Evolutionary conservation across 352 stramenopile genomes (phyloP).

Genomic region (Phytophthora citricola): DNA sequence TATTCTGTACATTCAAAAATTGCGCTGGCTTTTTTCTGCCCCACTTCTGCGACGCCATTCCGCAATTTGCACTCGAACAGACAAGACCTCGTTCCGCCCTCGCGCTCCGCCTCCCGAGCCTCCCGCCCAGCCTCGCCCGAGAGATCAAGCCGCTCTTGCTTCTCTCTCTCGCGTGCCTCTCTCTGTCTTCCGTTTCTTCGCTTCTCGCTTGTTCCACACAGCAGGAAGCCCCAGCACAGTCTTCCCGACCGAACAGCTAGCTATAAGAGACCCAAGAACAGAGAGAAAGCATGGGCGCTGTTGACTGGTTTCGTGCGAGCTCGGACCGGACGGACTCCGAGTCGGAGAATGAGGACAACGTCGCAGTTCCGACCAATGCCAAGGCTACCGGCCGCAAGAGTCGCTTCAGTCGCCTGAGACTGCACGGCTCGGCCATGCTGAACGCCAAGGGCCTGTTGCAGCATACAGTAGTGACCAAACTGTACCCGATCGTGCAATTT

Average conservation of each 20-base stretch:
- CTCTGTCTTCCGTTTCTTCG: constrained; percentile 18
- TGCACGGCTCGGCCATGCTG: constrained; percentile 51
- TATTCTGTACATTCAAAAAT: too few species aligned
- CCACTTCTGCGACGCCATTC: constrained; percentile 29
- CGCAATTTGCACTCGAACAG: constrained; percentile 29
- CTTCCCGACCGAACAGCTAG: neutral
- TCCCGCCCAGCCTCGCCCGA: constrained; percentile 12
- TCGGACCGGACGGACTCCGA: constrained; percentile 13
- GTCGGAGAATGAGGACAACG: constrained; percentile 3
- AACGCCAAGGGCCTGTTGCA: constrained; percentile 55
- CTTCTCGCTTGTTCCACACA: neutral
- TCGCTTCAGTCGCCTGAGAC: constrained; percentile 41
- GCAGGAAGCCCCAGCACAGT: neutral
- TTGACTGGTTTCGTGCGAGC: constrained; percentile 41
- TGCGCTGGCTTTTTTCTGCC: constrained; percentile 27
- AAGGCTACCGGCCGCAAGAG: constrained; percentile 7
- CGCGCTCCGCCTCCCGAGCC: constrained; percentile 9
- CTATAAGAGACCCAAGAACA: constrained; percentile 30
- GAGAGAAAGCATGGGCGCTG: constrained; percentile 47
- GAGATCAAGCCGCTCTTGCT: constrained; percentile 11
- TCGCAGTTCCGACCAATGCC: constrained; percentile 2
- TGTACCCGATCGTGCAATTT: constrained; percentile 57
- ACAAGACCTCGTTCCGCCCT: constrained; percentile 23
- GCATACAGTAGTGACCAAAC: constrained; percentile 50
- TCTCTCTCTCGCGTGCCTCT: constrained; percentile 25